Conservation (phyloP, 768 basidiomycete genomes). For the Pleurotus tuoliensis region DNA sequence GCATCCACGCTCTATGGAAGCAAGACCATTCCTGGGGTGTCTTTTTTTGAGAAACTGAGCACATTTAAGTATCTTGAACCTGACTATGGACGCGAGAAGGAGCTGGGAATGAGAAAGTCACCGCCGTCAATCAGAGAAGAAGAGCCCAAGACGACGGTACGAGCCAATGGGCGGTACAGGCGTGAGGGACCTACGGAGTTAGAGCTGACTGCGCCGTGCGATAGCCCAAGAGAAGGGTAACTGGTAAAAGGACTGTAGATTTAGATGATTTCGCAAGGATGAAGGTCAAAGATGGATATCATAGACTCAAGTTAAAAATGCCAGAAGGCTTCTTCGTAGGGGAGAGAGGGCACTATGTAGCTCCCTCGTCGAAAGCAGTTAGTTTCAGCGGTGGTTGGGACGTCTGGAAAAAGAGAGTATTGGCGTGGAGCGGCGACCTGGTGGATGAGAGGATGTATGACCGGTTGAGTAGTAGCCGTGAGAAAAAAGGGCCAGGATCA, state of each 20-base stretch:
- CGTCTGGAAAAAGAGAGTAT: neutral
- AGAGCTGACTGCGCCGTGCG: neutral
- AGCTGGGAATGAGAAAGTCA: too few relatives aligned
- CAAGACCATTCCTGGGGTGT: too few relatives aligned
- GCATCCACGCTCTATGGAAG: too few relatives aligned
- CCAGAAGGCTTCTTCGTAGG: neutral
- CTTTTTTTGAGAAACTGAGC: too few relatives aligned
- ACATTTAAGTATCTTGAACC: too few relatives aligned
- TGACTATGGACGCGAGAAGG: too few relatives aligned
- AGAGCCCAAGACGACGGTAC: neutral
- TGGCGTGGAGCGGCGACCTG: neutral
- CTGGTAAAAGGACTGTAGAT: neutral
- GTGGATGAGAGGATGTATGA: neutral
- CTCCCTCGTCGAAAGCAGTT: neutral
- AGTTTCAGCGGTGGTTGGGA: neutral
- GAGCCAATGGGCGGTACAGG: slow-evolving; percentile 1
- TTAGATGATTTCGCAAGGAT: neutral
- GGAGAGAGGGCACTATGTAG: neutral
- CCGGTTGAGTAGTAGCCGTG: slow-evolving; percentile 5
- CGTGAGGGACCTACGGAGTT: slow-evolving; percentile 5
- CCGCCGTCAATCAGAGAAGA: neutral
- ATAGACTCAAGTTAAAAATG: neutral
- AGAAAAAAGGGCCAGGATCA: slow-evolving; percentile 1
- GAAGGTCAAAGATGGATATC: neutral
- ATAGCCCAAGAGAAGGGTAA: slow-evolving; percentile 2